Percentiles rank a stretch among this genome's conserved stretches.
Evolutionary conservation across 352 stramenopile genomes (phyloP).

Genomic region (Achlya hypogyna): DNA sequence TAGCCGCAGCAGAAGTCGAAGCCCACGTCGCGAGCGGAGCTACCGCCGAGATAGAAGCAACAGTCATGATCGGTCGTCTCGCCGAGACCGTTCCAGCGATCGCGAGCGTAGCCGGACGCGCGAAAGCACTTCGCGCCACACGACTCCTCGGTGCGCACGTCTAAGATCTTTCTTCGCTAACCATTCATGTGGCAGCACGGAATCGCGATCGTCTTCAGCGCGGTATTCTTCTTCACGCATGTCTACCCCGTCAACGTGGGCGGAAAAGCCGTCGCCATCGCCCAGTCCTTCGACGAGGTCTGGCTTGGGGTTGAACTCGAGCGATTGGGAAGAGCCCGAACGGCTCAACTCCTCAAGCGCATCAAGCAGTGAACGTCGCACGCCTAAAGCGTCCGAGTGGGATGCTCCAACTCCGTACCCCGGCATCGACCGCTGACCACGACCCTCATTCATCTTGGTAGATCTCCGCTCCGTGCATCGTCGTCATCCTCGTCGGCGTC

Average conservation of each 20-base stretch:
- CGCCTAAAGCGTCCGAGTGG: slow-evolving; percentile 29
- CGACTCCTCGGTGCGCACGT: neutral
- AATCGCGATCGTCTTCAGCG: neutral
- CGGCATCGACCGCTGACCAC: neutral
- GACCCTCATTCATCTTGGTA: slow-evolving; percentile 23
- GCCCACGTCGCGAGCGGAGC: neutral
- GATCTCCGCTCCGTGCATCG: slow-evolving; percentile 5
- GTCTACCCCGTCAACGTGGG: slow-evolving; percentile 16
- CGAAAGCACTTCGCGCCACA: neutral
- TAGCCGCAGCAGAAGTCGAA: neutral
- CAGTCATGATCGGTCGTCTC: slow-evolving; percentile 5
- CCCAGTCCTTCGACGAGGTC: neutral
- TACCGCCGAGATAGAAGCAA: neutral
- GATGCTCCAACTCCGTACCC: slow-evolving; percentile 37
- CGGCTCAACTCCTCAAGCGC: slow-evolving; percentile 41
- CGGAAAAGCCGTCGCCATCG: slow-evolving; percentile 17
- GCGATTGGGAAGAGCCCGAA: slow-evolving; percentile 73
- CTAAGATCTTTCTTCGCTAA: neutral
- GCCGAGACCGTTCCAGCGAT: neutral
- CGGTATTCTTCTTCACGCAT: neutral
- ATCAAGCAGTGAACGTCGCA: neutral
- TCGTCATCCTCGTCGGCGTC: neutral
- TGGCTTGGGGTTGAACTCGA: slow-evolving; percentile 32
- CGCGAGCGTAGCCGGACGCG: neutral
- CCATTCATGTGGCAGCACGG: neutral